Conservation (phyloP, 805 yeast genomes). For the Saccharomycopsis sp. region DNA sequence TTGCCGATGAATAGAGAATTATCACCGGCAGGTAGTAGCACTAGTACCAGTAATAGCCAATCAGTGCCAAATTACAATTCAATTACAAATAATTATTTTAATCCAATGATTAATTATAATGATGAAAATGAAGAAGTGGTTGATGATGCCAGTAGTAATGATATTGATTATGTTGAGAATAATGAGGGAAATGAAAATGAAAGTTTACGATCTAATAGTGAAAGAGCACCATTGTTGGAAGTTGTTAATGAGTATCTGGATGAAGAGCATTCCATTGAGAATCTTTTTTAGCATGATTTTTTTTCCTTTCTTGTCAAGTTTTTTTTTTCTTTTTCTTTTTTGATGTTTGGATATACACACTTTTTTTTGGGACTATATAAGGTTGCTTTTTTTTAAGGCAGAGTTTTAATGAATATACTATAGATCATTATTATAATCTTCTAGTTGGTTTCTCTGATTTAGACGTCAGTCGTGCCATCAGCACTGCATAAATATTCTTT, state of each 20-base stretch:
- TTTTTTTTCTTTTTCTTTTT: background rate
- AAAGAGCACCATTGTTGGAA: background rate
- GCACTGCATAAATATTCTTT: no score
- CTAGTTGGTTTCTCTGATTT: no score
- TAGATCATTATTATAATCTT: no score
- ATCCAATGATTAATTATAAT: conserved; percentile 2
- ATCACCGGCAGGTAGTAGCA: conserved; percentile 6
- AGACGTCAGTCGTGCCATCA: no score
- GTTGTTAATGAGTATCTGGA: background rate
- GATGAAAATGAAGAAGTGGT: conserved; percentile 1
- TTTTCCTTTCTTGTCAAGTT: background rate
- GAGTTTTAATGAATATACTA: no score
- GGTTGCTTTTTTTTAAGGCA: no score
- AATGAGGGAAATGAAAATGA: background rate
- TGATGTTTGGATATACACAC: no score
- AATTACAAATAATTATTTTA: conserved; percentile 3
- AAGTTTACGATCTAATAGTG: background rate
- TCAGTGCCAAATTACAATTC: conserved; percentile 5
- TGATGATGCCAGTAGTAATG: conserved; percentile 8
- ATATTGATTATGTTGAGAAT: background rate
- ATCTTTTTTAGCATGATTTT: background rate
- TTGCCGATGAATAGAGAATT: conserved; percentile 17
- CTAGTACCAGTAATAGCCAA: background rate
- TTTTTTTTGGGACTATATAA: no score
- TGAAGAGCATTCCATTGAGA: conserved; percentile 16